Conservation (phyloP, 2,329 filamentous ascomycete genomes). For the Acephala macrosclerotiorum region DNA sequence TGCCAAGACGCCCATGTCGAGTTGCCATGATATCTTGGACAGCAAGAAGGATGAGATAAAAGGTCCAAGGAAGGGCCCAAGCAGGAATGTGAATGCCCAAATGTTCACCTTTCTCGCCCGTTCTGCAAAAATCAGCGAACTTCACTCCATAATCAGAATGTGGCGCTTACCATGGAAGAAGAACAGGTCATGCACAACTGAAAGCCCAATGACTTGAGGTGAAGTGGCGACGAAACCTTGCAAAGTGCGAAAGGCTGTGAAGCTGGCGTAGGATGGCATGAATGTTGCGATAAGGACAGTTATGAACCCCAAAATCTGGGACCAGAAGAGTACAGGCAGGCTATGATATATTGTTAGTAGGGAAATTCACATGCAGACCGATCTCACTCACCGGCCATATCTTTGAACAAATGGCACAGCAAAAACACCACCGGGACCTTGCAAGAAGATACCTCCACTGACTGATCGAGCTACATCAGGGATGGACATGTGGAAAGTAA, state of each 20-base stretch:
- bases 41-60: slow-evolving; percentile 39
- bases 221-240: slow-evolving; percentile 33
- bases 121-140: slow-evolving; percentile 39
- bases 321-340: slow-evolving; percentile 54
- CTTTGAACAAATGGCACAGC: slow-evolving; percentile 49
- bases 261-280: slow-evolving; percentile 13
- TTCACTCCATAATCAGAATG: neutral
- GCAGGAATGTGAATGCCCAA: slow-evolving; percentile 52
- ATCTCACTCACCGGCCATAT: slow-evolving; percentile 48
- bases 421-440: slow-evolving; percentile 23
- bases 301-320: slow-evolving; percentile 44
- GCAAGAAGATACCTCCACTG: slow-evolving; percentile 47
- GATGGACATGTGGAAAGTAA: slow-evolving; percentile 49
- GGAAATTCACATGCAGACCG: neutral
- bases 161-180: slow-evolving; percentile 57
- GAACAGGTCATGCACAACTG: slow-evolving; percentile 65
- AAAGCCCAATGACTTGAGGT: slow-evolving; percentile 44
- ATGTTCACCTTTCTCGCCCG: slow-evolving; percentile 58
- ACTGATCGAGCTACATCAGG: slow-evolving; percentile 49
- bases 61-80: slow-evolving; percentile 54
- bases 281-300: slow-evolving; percentile 35
- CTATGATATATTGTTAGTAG: slow-evolving; percentile 28
- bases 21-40: slow-evolving; percentile 14
- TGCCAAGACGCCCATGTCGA: slow-evolving; percentile 18
- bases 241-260: slow-evolving; percentile 46